Base-by-base conservation (phyloP, 2,329 filamentous ascomycete species). In the Cladophialophora immunda region DNA sequence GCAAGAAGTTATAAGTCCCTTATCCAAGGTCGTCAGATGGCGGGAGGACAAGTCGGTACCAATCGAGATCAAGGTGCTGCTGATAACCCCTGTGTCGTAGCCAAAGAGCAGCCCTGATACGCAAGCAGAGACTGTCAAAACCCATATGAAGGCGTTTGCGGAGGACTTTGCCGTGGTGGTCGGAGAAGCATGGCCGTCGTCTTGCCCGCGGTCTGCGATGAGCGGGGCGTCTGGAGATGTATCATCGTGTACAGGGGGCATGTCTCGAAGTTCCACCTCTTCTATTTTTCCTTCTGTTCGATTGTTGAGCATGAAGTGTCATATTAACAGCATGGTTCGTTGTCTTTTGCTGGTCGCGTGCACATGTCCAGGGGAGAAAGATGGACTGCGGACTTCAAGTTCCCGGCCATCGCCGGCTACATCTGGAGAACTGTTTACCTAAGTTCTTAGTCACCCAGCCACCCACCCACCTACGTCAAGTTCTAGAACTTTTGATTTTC, bases 71-170 rank as follows among this genome's bases (percentile, higher is more conserved):
- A 89, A 81, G 1, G 85, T 88, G 1, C 85, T 86, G 38, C 85
- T 87, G 63, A 89, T 88, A 17, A 89, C 86, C 38, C 86, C 87
- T 38, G 87, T 89, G 72, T 89, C 87, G 73, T 87, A 89, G 64
- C 87, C 87, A 77, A 89, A 89, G 17, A 89, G 76, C 15, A 89
- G 76, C 2, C 86, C 86, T 58, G 82, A 85, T 15, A 89, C 81
- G 3, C 85, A 85, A 6, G 86, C 86, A 25, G 85, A 84, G 53
- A 87, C 78, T 0, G 86, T 87, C 58, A 89, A 76, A 3, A 79
- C 77, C 83, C 84, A 87, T 45, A 87, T 83, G 64, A 88, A 87
- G 58, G 75, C 73, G 34, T 77, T 76, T 52, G 76, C 76, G 4
- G 74, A 74, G 50, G 65, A 62, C 17, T 62, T 34, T 30, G 58